Base-by-base conservation (phyloP, 495 filamentous ascomycete genomes). In the Haplographium delicatum region DNA sequence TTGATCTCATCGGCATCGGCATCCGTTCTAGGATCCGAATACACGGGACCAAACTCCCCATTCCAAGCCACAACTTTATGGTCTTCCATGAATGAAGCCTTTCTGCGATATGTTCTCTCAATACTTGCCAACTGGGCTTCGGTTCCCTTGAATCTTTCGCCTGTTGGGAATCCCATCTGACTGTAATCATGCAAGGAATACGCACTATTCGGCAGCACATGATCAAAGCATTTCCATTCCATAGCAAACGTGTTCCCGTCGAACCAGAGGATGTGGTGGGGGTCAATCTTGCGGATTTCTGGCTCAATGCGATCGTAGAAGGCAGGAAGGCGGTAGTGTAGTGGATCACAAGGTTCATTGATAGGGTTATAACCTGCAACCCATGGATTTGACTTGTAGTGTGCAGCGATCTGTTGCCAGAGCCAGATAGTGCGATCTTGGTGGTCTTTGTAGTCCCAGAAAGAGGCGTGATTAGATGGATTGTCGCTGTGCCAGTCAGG, bases 171-270 rank as follows among this genome's bases (percentile, higher is more conserved):
- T 1, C 80, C 81, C 68, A 76, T 75, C 43, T 34, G 60, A 10
- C 73, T 68, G 56, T 85, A 85, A 57, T 84, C 80, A 62, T 85
- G 81, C 41, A 80, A 70, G 0, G 80, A 69, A 58, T 85, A 84
- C 10, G 82, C 80, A 25, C 68, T 70, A 50, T 83, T 83, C 16
- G 64, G 60, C 1, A 58, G 40, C 26, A 54, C 46, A 11, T 43
- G 16, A 20, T 56, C 10, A 49, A 72, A 74, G 43, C 44, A 56
- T 1, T 63, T 62, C 33, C 69, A 74, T 40, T 72, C 71, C 69
- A 82, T 83, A 0, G 81, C 72, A 55, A 78, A 84, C 0, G 81
- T 85, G 59, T 85, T 85, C 2, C 81, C 80, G 55, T 85, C 82
- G 4, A 84, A 62, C 66, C 74, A 85, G 1, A 85, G 64, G 31